Conservation (phyloP, 2,329 filamentous ascomycete species). For the Aureobasidium subglaciale region DNA sequence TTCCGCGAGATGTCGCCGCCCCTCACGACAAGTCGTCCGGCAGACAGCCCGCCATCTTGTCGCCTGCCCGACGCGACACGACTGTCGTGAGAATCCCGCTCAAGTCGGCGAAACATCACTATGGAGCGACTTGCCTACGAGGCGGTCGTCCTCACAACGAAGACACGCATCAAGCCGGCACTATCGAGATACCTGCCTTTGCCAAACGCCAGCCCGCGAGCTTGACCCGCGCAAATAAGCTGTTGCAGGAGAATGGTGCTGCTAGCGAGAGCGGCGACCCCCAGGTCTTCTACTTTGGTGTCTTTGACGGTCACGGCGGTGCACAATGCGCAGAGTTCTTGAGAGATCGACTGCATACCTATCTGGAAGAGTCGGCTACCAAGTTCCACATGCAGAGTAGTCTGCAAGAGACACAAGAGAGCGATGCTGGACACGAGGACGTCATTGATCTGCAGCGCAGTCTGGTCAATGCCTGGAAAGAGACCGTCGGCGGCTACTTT, state of each 20-base stretch:
- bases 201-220: conserved; percentile 71
- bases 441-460: conserved; percentile 62
- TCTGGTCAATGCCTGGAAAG: conserved; percentile 70
- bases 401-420: conserved; percentile 42
- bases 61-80: conserved; percentile 60
- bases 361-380: conserved; percentile 74
- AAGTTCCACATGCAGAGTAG: conserved; percentile 75
- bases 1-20: conserved; percentile 75
- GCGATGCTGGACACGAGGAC: conserved; percentile 15
- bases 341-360: conserved; percentile 74
- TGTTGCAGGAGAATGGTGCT: conserved; percentile 36
- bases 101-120: conserved; percentile 91
- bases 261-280: conserved; percentile 80
- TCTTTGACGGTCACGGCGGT: conserved; percentile 95
- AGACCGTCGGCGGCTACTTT: conserved; percentile 89
- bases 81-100: conserved; percentile 94
- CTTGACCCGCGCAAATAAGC: conserved; percentile 35
- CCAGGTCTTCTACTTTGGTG: conserved; percentile 93
- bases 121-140: conserved; percentile 70
- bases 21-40: conserved; percentile 54
- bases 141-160: conserved; percentile 87
- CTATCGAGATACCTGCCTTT: conserved; percentile 88
- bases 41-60: conserved; percentile 20
- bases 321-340: conserved; percentile 82
- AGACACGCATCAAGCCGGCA: conserved; percentile 88